Evolutionary conservation across 2,329 filamentous ascomycete genomes (phyloP), one percentile per base, ranked within the genome.

Genomic region (Aspergillus transmontanensis): DNA sequence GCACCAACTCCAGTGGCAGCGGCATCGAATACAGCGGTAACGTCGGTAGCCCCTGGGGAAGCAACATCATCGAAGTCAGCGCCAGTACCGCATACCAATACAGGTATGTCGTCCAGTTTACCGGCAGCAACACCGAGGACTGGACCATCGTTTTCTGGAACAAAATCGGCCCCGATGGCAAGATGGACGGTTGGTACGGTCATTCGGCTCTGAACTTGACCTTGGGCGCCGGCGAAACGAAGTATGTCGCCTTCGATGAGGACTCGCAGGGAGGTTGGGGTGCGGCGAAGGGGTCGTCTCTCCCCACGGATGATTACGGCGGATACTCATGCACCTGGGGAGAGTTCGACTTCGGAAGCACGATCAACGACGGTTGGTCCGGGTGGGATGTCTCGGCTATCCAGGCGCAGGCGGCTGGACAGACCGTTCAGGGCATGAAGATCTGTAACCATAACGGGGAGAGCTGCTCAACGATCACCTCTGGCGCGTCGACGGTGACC

Each of bases 341-440:
- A 14, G 78, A 80, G 58, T 79, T 78, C 36, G 73, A 74, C 26
- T 78, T 80, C 46, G 75, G 73, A 5, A 71, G 74, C 63, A 28
- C 60, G 1, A 67, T 68, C 53, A 79, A 79, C 63, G 58, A 67
- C 21, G 71, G 69, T 3, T 79, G 76, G 75, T 77, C 75, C 7
- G 78, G 78, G 1, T 79, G 75, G 65, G 78, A 80, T 68, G 77
- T 79, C n/a, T 79, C 77, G 26, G 74, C 72, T 26, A 78, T 79
- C 50, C 65, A 71, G 51, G 73, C 76, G 11, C 72, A 78, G 69
- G 64, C 72, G 10, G 72, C 75, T 7, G 67, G 61, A 7, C 30
- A 71, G 57, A 57, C 63, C 1, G 70, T 78, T 26, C 73, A 78
- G 67, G 76, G 76, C 14, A 78, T 79, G 76, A 66, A 69, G 59